Base-by-base conservation (phyloP, 306 rosid genomes). In the Vigna trinervia region DNA sequence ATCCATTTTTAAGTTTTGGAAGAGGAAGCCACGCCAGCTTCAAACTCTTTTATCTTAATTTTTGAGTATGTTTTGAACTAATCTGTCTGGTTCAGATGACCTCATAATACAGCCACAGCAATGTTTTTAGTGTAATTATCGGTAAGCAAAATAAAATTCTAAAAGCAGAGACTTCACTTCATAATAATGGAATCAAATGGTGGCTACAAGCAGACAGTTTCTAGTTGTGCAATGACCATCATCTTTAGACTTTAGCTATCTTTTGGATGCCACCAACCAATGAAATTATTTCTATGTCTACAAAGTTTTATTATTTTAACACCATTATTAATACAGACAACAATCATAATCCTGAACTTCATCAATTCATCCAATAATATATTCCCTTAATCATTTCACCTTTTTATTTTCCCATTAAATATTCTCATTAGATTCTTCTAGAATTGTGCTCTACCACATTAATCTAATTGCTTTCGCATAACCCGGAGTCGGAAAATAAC, bases 141-240 rank as follows among this genome's bases (percentile, higher is more conserved):
- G 32, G 28, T 8, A 60, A 58, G 46, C 56, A 41, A 15, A 69
- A 15, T 2, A 15, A 43, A 52, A 8, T 5, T 48, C 17, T 23
- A 56, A 54, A 61, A 10, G 36, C 0, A 43, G 36, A 41, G 50
- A 30, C 60, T 51, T 62, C 67, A 61, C 17, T 60, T 41, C 78
- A 39, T 46, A 81, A 60, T 66, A 81, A 81, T 63, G 69, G 66
- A 73, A 75, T 73, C 50, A 68, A 46, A 69, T 69, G 81, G 85
- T 69, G 77, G 85, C 82, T 78, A 52, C 72, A 74, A 74, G 63
- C 48, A 65, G 78, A 82, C 82, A 81, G 15, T 69, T 65, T 76
- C 48, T 76, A 17, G 53, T 67, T 69, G 62, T 60, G 77, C 19
- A 58, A 51, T 75, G 60, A 51, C 50, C 65, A 75, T 71, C 73